Conservation (phyloP, 108 stramenopile species). For the Bacterosira constricta region DNA sequence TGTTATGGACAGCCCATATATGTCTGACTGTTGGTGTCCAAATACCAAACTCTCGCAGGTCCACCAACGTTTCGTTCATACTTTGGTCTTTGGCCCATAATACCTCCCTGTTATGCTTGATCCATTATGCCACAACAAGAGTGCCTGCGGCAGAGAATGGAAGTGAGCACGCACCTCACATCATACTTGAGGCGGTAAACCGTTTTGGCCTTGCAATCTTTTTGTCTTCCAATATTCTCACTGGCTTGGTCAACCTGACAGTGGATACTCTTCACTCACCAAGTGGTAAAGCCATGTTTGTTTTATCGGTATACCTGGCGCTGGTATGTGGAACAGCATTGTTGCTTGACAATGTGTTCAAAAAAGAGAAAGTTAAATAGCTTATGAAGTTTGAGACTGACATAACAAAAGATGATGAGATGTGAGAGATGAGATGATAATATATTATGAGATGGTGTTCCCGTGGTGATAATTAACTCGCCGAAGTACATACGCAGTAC, state of each 20-base stretch:
- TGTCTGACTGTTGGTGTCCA: conserved; percentile 16
- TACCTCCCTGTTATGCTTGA: conserved; percentile 44
- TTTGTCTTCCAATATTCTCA: conserved; percentile 85
- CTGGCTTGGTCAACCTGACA: conserved; percentile 85
- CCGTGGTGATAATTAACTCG: too few relatives aligned
- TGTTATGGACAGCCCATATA: conserved; percentile 49
- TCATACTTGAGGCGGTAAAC: conserved; percentile 67
- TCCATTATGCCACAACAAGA: conserved; percentile 25
- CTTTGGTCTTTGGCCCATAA: conserved; percentile 79
- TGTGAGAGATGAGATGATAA: too few relatives aligned
- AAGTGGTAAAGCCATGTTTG: conserved; percentile 53
- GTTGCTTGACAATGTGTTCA: conserved; percentile 29
- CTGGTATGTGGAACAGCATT: conserved; percentile 52
- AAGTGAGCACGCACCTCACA: conserved; percentile 9
- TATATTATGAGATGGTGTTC: too few relatives aligned
- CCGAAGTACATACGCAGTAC: too few relatives aligned
- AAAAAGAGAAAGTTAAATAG: not conserved
- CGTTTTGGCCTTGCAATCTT: conserved; percentile 83
- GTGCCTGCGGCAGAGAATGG: not conserved
- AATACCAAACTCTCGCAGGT: conserved; percentile 76
- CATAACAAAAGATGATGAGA: too few relatives aligned
- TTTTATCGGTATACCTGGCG: conserved; percentile 64
- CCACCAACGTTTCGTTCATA: conserved; percentile 77
- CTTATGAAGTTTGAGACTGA: not conserved
- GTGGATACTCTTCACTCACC: conserved; percentile 76